Evolutionary conservation across 331 rosid genomes (phyloP).

Genomic region (Quercus lobata): DNA sequence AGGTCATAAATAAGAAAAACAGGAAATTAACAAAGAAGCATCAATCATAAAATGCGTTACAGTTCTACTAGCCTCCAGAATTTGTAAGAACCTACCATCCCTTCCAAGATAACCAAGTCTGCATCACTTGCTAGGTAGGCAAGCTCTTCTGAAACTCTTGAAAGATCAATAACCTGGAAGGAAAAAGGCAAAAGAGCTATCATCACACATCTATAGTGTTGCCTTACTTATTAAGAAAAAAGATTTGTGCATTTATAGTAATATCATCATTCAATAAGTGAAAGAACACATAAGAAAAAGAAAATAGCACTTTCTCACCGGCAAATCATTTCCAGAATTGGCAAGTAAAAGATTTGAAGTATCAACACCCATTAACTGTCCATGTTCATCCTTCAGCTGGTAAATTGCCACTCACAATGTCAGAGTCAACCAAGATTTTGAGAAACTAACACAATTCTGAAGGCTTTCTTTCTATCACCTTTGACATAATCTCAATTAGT

Average conservation of each 20-base stretch:
- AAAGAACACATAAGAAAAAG: neutral
- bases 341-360: conserved; percentile 69
- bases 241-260: neutral
- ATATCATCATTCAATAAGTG: neutral
- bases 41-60: neutral
- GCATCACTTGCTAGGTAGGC: conserved; percentile 86
- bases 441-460: neutral
- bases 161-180: conserved; percentile 82
- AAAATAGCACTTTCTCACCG: conserved; percentile 52
- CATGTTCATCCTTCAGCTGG: conserved; percentile 77
- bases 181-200: conserved; percentile 13
- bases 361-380: conserved; percentile 66
- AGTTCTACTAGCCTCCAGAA: neutral
- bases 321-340: conserved; percentile 93
- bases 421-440: conserved; percentile 23
- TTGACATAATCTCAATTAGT: conserved; percentile 71
- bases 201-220: neutral
- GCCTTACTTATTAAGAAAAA: neutral
- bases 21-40: neutral
- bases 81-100: conserved; percentile 69
- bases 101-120: conserved; percentile 86
- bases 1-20: neutral
- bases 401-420: conserved; percentile 24
- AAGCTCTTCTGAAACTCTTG: conserved; percentile 76
- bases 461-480: conserved; percentile 36